Evolutionary conservation across 2,329 filamentous ascomycete genomes (phyloP).

Genomic region (Diaporthe eres): DNA sequence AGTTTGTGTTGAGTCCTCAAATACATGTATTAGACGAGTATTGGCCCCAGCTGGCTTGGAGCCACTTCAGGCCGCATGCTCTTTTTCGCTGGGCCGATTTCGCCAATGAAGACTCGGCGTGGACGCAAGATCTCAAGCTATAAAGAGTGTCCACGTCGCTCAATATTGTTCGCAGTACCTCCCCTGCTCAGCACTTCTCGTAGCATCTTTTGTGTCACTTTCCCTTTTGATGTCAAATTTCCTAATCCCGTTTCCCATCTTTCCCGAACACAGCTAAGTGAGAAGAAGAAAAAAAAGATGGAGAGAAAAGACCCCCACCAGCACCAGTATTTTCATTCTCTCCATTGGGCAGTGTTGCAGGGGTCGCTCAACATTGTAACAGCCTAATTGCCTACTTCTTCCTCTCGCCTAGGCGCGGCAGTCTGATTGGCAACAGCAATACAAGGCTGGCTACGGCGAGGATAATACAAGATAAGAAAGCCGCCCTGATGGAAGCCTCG

Average conservation of each 20-base stretch:
- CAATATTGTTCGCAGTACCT: neutral
- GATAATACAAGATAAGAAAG: constrained; percentile 59
- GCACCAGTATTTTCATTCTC: neutral
- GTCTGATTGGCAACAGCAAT: constrained; percentile 64
- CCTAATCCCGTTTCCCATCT: too few relatives aligned
- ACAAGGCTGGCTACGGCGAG: constrained; percentile 64
- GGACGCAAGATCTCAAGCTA: neutral
- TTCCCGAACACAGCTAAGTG: neutral
- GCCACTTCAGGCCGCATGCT: neutral
- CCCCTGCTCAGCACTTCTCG: neutral
- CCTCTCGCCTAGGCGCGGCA: constrained; percentile 64
- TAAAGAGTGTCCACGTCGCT: neutral
- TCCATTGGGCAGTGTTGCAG: neutral
- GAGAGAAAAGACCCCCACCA: neutral
- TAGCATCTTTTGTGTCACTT: neutral
- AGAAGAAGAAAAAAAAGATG: too few relatives aligned
- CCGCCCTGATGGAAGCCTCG: constrained; percentile 63
- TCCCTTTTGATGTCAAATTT: neutral
- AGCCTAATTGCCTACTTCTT: constrained; percentile 51
- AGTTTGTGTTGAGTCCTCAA: neutral
- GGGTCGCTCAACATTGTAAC: neutral
- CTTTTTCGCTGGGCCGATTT: neutral
- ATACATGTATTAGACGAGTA: neutral
- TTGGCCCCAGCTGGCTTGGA: neutral
- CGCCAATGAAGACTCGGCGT: neutral